Conservation (phyloP, 805 yeast genomes). For the Teunomyces aglyptinius region DNA sequence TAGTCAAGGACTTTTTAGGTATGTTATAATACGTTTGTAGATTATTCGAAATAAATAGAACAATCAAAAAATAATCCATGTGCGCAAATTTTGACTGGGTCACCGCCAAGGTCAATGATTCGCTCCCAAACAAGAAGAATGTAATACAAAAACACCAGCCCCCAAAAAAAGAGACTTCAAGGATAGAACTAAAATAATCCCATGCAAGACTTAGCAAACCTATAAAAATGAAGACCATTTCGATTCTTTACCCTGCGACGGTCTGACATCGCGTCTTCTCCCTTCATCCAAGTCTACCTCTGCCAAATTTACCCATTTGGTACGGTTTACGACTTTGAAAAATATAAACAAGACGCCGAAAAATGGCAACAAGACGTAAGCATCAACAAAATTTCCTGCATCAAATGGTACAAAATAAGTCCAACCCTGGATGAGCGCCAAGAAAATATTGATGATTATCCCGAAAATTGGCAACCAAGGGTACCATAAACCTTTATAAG, state of each 20-base stretch:
- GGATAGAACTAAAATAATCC: neutral
- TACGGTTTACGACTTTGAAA: slow-evolving; percentile 39
- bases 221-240: neutral
- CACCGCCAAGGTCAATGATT: neutral
- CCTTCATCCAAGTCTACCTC: slow-evolving; percentile 55
- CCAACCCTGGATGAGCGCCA: slow-evolving; percentile 68
- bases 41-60: neutral
- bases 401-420: slow-evolving; percentile 57
- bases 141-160: neutral
- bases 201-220: neutral
- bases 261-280: slow-evolving; percentile 37
- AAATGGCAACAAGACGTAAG: slow-evolving; percentile 61
- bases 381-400: slow-evolving; percentile 47
- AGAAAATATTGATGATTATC: slow-evolving; percentile 46
- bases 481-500: slow-evolving; percentile 40
- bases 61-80: neutral
- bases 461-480: slow-evolving; percentile 54
- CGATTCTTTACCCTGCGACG: neutral
- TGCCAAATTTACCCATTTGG: slow-evolving; percentile 39
- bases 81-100: neutral
- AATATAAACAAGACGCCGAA: slow-evolving; percentile 42
- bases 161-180: neutral
- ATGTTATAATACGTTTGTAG: neutral
- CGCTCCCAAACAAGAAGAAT: neutral
- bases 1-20: neutral